Base-by-base conservation (phyloP, 2,329 filamentous ascomycete species). In the Hymenoscyphus repandus region DNA sequence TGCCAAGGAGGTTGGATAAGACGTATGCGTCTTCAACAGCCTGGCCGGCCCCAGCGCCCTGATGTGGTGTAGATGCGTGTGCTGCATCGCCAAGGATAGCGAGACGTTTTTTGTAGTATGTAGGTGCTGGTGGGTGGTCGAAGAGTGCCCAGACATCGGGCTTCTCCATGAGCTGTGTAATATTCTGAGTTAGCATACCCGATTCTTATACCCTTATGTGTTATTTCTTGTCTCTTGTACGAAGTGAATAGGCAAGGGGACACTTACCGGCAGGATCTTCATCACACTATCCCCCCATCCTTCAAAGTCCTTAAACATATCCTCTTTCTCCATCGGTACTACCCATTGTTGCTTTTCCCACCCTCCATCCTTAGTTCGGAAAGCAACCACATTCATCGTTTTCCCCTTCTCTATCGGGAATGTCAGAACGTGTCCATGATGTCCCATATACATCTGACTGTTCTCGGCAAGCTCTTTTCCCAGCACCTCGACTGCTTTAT, bases 21-120 rank as follows among this genome's bases (percentile, higher is more conserved):
- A 74, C 65, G 13, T 68, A 68, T 1, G 66, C 69, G 51, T 82
- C 78, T 55, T 81, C 77, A 50, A 84, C 76, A 1, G 75, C 78
- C 58, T 82, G 73, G 1, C 77, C 78, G 0, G 77, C 75, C 2
- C 81, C 81, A 1, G 80, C 74, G 0, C 80, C 81, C 27, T 81
- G 76, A 36, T 80, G 76, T 0, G 82, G 82, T 0, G 79, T 78
- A 36, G 77, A 77, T 0, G 80, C 80, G 61, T 85, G 82, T 0
- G 82, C 82, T 0, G 82, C 80, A 59, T 86, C 82, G 12, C 82
- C 82, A 0, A 80, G 64, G 2, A 85, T 69, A 34, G 70, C 73
- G 20, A 77, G 58, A 0, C 72, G 67, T 6, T 69, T 70, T 20
- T 69, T 68, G 57, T 68, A 70, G 39, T 72, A 78, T 10, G 56